Percentiles rank a stretch among this genome's conserved stretches.
Evolutionary conservation across 352 stramenopile genomes (phyloP).

Genomic region (Pythium coloratum): DNA sequence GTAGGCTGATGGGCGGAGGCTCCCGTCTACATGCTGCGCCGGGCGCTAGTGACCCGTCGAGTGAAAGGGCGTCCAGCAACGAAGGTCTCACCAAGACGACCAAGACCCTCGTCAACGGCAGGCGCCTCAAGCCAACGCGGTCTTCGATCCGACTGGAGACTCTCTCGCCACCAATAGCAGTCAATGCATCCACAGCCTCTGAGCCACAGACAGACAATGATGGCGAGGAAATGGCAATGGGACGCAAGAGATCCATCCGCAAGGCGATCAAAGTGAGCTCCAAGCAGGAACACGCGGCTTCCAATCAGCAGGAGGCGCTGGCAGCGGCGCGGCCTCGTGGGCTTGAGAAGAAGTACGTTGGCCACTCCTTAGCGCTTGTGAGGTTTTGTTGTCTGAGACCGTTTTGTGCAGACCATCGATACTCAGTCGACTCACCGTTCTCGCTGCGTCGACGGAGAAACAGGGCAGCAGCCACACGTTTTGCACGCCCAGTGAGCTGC

Average conservation of each 20-base stretch:
- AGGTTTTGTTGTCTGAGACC: neutral
- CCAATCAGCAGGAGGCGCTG: neutral
- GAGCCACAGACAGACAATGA: slow-evolving; percentile 13
- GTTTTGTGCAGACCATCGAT: slow-evolving; percentile 20
- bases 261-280: neutral
- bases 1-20: slow-evolving; percentile 6
- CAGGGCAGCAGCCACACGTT: slow-evolving; percentile 21
- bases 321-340: neutral
- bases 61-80: neutral
- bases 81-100: neutral
- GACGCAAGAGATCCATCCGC: neutral
- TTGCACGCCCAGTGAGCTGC: slow-evolving; percentile 42
- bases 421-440: slow-evolving; percentile 27
- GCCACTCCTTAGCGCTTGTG: neutral
- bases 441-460: slow-evolving; percentile 21
- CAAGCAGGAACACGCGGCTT: neutral
- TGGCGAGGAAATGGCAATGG: neutral
- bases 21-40: neutral
- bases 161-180: slow-evolving; percentile 10
- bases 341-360: slow-evolving; percentile 1
- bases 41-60: neutral
- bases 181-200: neutral
- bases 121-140: slow-evolving; percentile 16
- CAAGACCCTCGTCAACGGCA: neutral
- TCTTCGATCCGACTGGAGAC: slow-evolving; percentile 25